These are phyloP conservation scores for Kwoniella mangroviensis DNA, from an alignment of 768 basidiomycete genomes.

Conservation along the genomic window DNA sequence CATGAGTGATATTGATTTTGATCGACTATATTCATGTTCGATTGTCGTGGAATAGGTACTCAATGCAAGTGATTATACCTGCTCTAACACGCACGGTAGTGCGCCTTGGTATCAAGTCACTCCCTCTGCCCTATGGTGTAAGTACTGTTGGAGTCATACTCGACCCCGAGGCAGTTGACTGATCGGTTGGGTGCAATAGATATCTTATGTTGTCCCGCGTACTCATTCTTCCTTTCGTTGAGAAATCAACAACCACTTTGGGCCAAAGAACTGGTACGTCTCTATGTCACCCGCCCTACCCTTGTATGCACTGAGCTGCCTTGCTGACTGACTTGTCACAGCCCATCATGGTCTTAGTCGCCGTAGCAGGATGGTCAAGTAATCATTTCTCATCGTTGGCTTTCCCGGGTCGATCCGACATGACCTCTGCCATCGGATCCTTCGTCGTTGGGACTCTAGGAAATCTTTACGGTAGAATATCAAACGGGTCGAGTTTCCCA, in stretches of 20 bases:
- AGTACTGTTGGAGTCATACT: constrained; percentile 37
- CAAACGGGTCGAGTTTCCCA: constrained; percentile 70
- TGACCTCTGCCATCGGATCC: constrained; percentile 78
- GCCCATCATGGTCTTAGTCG: constrained; percentile 63
- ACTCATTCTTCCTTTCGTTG: constrained; percentile 56
- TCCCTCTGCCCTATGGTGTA: constrained; percentile 75
- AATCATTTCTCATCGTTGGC: constrained; percentile 70
- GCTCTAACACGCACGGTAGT: constrained; percentile 64
- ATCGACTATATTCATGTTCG: not conserved
- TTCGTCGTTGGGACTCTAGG: constrained; percentile 80
- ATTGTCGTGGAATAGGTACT: constrained; percentile 51
- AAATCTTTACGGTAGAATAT: constrained; percentile 76
- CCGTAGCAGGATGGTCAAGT: constrained; percentile 75
- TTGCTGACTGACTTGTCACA: constrained; percentile 5
- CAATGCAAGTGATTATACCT: constrained; percentile 67
- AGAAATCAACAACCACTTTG: constrained; percentile 59
- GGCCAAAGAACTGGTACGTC: constrained; percentile 53
- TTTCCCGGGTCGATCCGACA: constrained; percentile 73
- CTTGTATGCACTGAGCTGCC: not conserved
- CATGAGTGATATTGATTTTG: no score
- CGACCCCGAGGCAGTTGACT: not conserved
- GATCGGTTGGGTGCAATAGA: constrained; percentile 24
- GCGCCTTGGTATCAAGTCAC: constrained; percentile 77
- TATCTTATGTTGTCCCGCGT: constrained; percentile 59
- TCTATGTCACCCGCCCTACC: not conserved